Base-by-base conservation (phyloP, 2,329 filamentous ascomycete species). In the Xylaria polymorpha region DNA sequence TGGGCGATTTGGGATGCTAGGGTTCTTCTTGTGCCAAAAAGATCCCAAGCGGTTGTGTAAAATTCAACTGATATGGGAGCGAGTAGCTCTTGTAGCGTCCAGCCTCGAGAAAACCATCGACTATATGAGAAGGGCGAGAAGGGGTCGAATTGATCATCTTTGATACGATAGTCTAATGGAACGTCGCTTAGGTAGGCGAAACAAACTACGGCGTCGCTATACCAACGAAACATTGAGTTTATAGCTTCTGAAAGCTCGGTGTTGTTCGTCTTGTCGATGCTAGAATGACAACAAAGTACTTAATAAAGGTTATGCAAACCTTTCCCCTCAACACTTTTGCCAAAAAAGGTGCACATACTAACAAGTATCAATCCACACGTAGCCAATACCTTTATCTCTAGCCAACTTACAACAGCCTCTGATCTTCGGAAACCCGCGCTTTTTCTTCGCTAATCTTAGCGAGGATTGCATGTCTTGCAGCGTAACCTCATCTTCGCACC, bases 401-500 rank as follows among this genome's bases (percentile, higher is more conserved):
- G 61, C 55, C 7, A 53, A 56, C 2, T 58, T 7, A 22, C 60
- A 67, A 8, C 37, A 48, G 4, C 37, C 29, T 22, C 18, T 1
- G 10, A 66, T 58, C 46, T 66, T 66, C 1, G 4, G 7, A 41
- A 37, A 5, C n/a, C 37, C 7, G 3, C 1, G 3, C 9, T 35
- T 18, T 4, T 20, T 20, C 43, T 46, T 46, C 4, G 43, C 43
- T 5, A 6, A n/a, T 46, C 20, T 15, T 4, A 20, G 15, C 5
- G 43, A 20, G 1, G 18, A 15, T 25, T 50, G 46, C 41, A 68
- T 64, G 10, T 66, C 62, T 20, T 59, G 39, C 22, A 66, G 53
- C 8, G 50, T 43, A n/a, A 59, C 43, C 35, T 69, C 64, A 3
- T 67, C 53, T 18, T 63, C 25, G 15, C 12, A 53, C 64, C 64